These are phyloP conservation scores for Microbotryum lychnidis-dioicae DNA, from an alignment of 1,284 basidiomycete species.

Conservation along the genomic window DNA sequence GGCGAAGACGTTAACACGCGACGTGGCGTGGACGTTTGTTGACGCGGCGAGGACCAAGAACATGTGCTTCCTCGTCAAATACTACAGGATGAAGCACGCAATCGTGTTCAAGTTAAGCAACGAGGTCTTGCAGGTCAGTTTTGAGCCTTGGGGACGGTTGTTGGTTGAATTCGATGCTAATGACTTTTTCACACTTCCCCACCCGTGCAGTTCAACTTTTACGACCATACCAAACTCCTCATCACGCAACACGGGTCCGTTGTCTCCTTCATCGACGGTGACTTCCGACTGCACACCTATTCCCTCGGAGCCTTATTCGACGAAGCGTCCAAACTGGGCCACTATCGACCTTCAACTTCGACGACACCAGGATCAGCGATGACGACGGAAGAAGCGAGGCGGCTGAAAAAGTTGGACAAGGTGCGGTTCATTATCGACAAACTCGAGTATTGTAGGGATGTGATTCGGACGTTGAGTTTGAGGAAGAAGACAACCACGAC, in stretches of 20 bases:
- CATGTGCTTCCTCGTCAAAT: constrained; percentile 92
- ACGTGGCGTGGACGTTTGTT: constrained; percentile 69
- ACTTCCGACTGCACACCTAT: constrained; percentile 68
- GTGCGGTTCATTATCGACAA: constrained; percentile 53
- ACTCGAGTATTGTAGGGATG: constrained; percentile 72
- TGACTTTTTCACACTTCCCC: too few species aligned
- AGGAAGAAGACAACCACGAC: constrained; percentile 8
- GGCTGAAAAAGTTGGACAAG: constrained; percentile 54
- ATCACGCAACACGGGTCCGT: constrained; percentile 68
- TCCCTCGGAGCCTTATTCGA: constrained; percentile 65
- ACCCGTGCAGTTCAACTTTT: constrained; percentile 85
- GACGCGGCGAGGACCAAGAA: constrained; percentile 62
- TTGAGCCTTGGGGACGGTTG: background rate
- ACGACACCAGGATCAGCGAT: constrained; percentile 34
- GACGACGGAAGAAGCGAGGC: constrained; percentile 45
- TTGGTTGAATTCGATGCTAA: background rate
- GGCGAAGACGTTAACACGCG: constrained; percentile 71
- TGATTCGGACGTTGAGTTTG: constrained; percentile 44
- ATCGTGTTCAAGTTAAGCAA: constrained; percentile 95
- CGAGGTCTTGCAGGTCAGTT: constrained; percentile 73
- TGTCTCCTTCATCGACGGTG: constrained; percentile 82
- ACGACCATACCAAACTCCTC: constrained; percentile 92
- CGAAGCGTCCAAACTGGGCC: constrained; percentile 43
- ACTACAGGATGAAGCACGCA: constrained; percentile 90
- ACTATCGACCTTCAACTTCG: constrained; percentile 5